Evolutionary conservation across 495 filamentous ascomycete species (phyloP).

Genomic region (Hyaloscypha bicolor): DNA sequence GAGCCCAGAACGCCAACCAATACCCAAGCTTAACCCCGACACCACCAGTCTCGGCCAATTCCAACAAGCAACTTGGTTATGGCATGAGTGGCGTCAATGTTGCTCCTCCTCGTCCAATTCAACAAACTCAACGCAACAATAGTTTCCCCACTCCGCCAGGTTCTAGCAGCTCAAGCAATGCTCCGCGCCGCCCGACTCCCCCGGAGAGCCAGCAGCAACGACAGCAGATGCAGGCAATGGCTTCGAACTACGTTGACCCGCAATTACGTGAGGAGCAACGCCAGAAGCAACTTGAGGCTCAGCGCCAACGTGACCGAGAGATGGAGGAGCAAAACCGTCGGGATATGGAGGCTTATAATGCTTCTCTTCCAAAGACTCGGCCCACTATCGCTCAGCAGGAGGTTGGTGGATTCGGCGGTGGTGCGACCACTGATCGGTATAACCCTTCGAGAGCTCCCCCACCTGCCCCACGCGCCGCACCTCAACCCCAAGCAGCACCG

Average conservation of each 20-base stretch:
- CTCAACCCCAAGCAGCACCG: conserved; percentile 34
- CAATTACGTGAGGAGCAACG: conserved; percentile 41
- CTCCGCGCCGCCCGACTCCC: conserved; percentile 43
- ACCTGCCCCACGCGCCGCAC: conserved; percentile 55
- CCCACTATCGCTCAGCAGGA: conserved; percentile 85
- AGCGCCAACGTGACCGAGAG: conserved; percentile 52
- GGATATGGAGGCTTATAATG: conserved; percentile 84
- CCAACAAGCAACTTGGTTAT: conserved; percentile 71
- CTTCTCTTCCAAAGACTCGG: conserved; percentile 77
- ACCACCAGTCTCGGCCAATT: conserved; percentile 56
- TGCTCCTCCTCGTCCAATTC: conserved; percentile 74
- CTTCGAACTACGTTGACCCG: conserved; percentile 45
- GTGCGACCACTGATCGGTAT: conserved; percentile 66
- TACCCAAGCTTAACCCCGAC: conserved; percentile 73
- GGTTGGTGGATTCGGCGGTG: conserved; percentile 60
- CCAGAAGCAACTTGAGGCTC: conserved; percentile 37
- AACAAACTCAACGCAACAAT: conserved; percentile 53
- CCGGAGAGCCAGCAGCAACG: conserved; percentile 45
- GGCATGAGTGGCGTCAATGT: conserved; percentile 63
- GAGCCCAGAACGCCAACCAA: conserved; percentile 75
- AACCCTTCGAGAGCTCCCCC: conserved; percentile 77
- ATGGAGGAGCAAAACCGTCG: conserved; percentile 66
- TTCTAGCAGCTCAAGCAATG: conserved; percentile 32
- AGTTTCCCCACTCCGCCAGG: conserved; percentile 41
- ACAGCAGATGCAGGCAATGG: conserved; percentile 47